Base-by-base conservation (phyloP, 2,329 filamentous ascomycete species). In the Cladosporium oxysporum region DNA sequence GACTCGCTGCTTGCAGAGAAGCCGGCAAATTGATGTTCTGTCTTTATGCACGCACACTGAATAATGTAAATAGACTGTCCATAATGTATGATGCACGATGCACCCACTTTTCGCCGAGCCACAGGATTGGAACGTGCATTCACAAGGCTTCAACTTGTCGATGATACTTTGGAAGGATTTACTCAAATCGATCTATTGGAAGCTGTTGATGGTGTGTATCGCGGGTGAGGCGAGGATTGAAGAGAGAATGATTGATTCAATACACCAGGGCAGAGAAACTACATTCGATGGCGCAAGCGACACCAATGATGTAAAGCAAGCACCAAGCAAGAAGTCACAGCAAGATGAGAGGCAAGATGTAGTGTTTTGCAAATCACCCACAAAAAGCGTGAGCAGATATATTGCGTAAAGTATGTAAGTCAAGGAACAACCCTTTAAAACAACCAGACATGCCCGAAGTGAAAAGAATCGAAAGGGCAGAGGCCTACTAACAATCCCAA, bases 401-500 rank as follows among this genome's bases (percentile, higher is more conserved):
- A 35, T 59, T 59, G 57, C 57, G 37, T 59, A 53, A 63, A 57
- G n/a, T 63, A 63, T 33, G n/a, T 53, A 37, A 55, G n/a, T 37
- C 5, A 57, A 63, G 37, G 61, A 14, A 57, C 61, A 63, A 63
- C 61, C 61, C 61, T 63, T 47, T 63, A 23, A 44, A 47, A 29
- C 12, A 53, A 63, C 55, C 50, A 26, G 61, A 63, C 61, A 49
- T 63, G 61, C 61, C 50, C 61, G 50, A 63, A 63, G 50, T 55
- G 49, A 41, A 41, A 31, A 47, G 52, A 50, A 31, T 57, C 53
- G 33, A 57, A 63, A 29, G 50, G 50, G 50, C 61, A 63, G 61
- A 63, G 61, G 61, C 61, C 61, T 53, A 21, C 26, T 6, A 52
- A 52, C 37, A 52, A 35, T 63, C 61, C 61, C 49, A 63, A 59